Evolutionary conservation across 192 early-diverging fungal species (phyloP), one percentile per base, ranked within the genome.

Genomic region (Gonapodya sp.): DNA sequence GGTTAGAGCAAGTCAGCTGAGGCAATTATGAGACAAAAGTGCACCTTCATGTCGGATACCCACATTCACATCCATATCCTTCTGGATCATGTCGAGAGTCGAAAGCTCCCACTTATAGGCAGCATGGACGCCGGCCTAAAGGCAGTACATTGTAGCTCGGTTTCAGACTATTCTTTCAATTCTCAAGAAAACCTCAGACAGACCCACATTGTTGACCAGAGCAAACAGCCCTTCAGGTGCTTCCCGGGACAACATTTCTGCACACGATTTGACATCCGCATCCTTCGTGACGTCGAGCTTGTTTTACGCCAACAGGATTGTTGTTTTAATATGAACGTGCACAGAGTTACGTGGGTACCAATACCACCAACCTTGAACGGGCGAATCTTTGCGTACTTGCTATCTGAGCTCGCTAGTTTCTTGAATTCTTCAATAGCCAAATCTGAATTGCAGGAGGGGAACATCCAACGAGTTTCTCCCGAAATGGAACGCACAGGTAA

Each of bases 31-130:
- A n/a, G n/a, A n/a, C n/a, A n/a, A n/a, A n/a, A n/a, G n/a, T n/a
- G n/a, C n/a, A 64, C 24, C 8, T 64, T 8, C 8, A 64, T 64
- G 46, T 64, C 46, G 46, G 46, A 64, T 64, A 16, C 46, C 24
- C 46, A 64, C 46, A 33, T 77, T 77, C 18, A 77, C 75, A 16
- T 18, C 75, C 75, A 77, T 77, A 33, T 77, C 75, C 31, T 77
- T 77, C 34, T 77, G 30, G 30, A 77, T 34, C 30, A 77, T 18
- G 34, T 77, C 75, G 18, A 77, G 16, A 33, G 75, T 16, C 8
- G 75, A 77, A 33, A 77, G 75, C 75, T 77, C 75, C 75, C 75
- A 77, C 31, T 77, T 77, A 33, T 77, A 77, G 31, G 75, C 75
- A 8, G 75, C 75, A 33, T 77, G 75, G 30, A 77, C 18, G 31